Percentiles rank a stretch among this genome's conserved stretches.
phyloP scores from a whole-genome alignment of 306 rosid species.

The Spatholobus suberectus region DNA sequence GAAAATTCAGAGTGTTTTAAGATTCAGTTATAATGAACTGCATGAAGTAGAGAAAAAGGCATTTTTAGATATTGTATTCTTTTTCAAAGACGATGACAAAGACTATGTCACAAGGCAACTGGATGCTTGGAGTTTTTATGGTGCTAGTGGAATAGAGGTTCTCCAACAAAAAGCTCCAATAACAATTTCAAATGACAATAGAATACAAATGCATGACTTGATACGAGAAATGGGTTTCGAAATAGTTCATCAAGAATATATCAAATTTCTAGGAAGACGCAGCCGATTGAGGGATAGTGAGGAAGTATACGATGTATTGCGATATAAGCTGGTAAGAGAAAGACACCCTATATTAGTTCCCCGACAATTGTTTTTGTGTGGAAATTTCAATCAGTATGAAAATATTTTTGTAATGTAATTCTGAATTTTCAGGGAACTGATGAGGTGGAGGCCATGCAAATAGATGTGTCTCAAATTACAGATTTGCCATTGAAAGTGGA shows the following conservation, averaged over 20 bases:
- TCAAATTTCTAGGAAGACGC: not conserved
- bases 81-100: not conserved
- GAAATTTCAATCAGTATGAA: not conserved
- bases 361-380: not conserved
- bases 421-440: not conserved
- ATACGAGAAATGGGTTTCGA: conserved; percentile 27
- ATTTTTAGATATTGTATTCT: conserved; percentile 43
- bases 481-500: not conserved
- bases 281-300: not conserved
- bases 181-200: not conserved
- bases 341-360: not conserved
- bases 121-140: not conserved
- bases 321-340: not conserved
- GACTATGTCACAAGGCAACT: not conserved
- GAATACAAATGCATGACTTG: conserved; percentile 40
- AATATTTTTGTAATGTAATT: not conserved
- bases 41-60: not conserved
- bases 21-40: conserved; percentile 34
- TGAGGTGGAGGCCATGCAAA: not conserved
- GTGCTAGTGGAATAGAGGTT: not conserved
- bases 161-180: conserved; percentile 22
- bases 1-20: not conserved
- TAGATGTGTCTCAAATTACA: not conserved
- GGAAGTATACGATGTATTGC: not conserved
- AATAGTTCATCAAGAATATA: not conserved